Conservation (phyloP, 805 yeast genomes). For the Schizosaccharomyces lindneri region DNA sequence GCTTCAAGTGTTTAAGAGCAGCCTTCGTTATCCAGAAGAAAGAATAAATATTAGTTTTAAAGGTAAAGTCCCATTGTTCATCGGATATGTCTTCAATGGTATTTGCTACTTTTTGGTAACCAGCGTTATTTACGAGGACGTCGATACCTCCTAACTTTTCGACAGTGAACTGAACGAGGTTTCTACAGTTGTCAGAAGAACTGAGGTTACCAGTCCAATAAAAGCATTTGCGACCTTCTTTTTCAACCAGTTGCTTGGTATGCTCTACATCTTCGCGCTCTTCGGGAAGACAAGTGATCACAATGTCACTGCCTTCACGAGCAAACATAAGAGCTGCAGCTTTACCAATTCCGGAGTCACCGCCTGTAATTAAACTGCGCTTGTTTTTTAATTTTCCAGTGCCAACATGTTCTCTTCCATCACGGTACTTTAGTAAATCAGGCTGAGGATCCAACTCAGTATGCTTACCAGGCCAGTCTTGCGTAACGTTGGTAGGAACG, state of each 20-base stretch:
- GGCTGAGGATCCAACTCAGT: neutral
- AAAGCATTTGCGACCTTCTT: neutral
- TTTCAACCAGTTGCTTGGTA: neutral
- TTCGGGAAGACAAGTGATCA: conserved; percentile 2
- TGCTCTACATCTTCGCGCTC: neutral
- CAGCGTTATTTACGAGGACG: conserved; percentile 73
- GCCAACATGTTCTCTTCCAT: neutral
- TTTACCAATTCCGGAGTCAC: conserved; percentile 1
- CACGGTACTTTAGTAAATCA: neutral
- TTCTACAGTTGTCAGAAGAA: conserved; percentile 9
- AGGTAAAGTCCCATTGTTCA: conserved; percentile 15
- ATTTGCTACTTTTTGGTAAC: conserved; percentile 23
- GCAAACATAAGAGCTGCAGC: neutral
- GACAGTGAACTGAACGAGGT: conserved; percentile 13
- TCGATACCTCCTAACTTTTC: conserved; percentile 44
- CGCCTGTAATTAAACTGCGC: neutral
- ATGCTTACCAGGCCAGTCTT: neutral
- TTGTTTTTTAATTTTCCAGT: neutral
- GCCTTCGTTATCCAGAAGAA: conserved; percentile 15
- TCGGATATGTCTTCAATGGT: conserved; percentile 14
- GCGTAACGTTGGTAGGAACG: neutral
- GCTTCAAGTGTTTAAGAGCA: conserved; percentile 14
- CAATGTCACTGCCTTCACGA: neutral
- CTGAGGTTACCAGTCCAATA: neutral
- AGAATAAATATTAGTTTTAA: conserved; percentile 15